Evolutionary conservation across 2,329 filamentous ascomycete species (phyloP).

Genomic region (Dryadomyces sulphureus): DNA sequence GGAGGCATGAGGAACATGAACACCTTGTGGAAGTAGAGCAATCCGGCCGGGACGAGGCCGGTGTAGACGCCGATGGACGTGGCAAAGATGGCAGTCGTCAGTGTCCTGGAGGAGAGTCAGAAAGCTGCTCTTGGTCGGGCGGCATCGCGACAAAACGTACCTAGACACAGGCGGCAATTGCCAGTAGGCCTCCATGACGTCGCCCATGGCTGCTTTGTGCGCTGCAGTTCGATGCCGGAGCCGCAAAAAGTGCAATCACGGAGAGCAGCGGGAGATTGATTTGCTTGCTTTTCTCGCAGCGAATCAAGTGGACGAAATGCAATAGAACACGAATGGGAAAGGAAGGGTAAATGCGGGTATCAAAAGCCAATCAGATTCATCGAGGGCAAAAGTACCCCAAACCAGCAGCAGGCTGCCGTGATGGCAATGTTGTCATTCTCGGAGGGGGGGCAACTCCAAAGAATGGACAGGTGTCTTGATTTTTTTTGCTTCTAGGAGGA

Average conservation of each 20-base stretch:
- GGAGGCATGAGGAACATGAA: constrained; percentile 40
- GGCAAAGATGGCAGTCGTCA: constrained; percentile 48
- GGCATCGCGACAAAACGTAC: constrained; percentile 17
- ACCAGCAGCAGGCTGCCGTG: constrained; percentile 12
- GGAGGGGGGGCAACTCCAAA: background rate
- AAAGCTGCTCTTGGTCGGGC: too few relatives aligned
- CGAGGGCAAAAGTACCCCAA: constrained; percentile 8
- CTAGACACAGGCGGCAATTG: constrained; percentile 26
- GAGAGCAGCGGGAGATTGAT: too few relatives aligned
- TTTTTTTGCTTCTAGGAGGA: background rate
- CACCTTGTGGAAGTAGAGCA: constrained; percentile 39
- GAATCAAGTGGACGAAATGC: too few relatives aligned
- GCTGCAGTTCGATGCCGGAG: too few relatives aligned
- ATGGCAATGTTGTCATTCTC: constrained; percentile 11
- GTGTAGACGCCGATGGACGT: constrained; percentile 48
- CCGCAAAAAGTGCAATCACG: too few relatives aligned
- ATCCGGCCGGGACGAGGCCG: constrained; percentile 32
- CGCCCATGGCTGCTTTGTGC: constrained; percentile 19
- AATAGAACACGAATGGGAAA: too few relatives aligned
- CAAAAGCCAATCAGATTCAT: constrained; percentile 5
- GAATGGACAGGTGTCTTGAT: background rate
- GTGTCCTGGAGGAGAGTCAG: constrained; percentile 34
- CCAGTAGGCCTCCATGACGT: constrained; percentile 25
- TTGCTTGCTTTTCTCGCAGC: too few relatives aligned
- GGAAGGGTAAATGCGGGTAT: background rate